Conservation (phyloP, 768 basidiomycete species). For the Trametes sanguinea region DNA sequence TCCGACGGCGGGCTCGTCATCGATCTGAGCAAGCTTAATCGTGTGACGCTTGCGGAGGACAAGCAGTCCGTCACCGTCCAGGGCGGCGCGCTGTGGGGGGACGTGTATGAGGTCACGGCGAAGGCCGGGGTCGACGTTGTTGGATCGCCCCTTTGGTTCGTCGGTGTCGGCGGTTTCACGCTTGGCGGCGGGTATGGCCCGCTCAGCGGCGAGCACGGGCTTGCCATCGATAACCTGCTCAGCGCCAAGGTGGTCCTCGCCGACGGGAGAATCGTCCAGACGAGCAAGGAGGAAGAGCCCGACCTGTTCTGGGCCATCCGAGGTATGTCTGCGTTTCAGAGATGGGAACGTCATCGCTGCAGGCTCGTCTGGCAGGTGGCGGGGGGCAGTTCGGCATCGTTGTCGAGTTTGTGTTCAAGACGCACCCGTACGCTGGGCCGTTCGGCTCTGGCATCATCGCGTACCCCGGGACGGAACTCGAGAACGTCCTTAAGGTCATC, state of each 20-base stretch:
- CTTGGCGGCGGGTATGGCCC: slow-evolving; percentile 31
- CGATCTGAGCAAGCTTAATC: slow-evolving; percentile 34
- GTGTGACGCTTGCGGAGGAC: slow-evolving; percentile 31
- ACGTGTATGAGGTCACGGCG: slow-evolving; percentile 26
- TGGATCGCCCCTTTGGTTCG: slow-evolving; percentile 26
- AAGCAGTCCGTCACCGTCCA: slow-evolving; percentile 31
- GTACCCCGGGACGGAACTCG: slow-evolving; percentile 18
- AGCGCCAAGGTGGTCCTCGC: slow-evolving; percentile 22
- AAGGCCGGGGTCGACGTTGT: slow-evolving; percentile 23
- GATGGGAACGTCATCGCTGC: neutral
- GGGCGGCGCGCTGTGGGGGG: slow-evolving; percentile 36
- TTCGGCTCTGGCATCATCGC: slow-evolving; percentile 16
- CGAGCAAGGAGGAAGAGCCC: slow-evolving; percentile 26
- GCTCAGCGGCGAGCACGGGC: slow-evolving; percentile 29
- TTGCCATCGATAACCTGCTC: slow-evolving; percentile 30
- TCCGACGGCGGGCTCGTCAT: slow-evolving; percentile 37
- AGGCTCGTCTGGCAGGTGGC: slow-evolving; percentile 18
- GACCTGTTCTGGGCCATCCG: slow-evolving; percentile 37
- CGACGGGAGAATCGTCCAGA: slow-evolving; percentile 28
- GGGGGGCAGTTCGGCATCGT: slow-evolving; percentile 35
- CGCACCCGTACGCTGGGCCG: slow-evolving; percentile 24
- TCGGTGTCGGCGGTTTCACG: slow-evolving; percentile 28
- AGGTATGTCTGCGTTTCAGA: slow-evolving; percentile 15
- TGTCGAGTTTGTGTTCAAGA: slow-evolving; percentile 31
- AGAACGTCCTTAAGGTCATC: slow-evolving; percentile 13